Conservation (phyloP, 2,329 filamentous ascomycete genomes). For the Pseudocercospora vitis region DNA sequence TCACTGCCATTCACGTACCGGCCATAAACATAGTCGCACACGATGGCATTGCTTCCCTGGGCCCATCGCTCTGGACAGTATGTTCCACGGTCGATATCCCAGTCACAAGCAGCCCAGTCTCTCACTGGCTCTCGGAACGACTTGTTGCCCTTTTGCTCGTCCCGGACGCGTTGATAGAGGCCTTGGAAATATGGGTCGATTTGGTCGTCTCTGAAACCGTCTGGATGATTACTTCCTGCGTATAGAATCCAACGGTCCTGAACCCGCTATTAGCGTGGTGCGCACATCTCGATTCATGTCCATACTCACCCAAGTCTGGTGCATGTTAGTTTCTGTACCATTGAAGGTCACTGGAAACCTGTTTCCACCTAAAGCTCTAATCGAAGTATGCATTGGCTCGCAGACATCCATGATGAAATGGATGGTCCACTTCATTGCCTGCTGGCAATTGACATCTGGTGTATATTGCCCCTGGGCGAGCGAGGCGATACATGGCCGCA, state of each 20-base stretch:
- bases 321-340: constrained; percentile 38
- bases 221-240: constrained; percentile 37
- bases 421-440: constrained; percentile 45
- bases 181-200: constrained; percentile 40
- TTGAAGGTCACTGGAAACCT: constrained; percentile 41
- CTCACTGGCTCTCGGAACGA: constrained; percentile 39
- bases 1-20: constrained; percentile 37
- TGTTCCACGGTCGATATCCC: constrained; percentile 3
- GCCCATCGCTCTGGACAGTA: constrained; percentile 42
- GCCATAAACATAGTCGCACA: constrained; percentile 43
- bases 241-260: constrained; percentile 45
- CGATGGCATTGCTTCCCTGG: constrained; percentile 42
- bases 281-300: neutral
- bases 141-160: constrained; percentile 24
- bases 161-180: constrained; percentile 40
- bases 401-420: constrained; percentile 46
- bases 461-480: constrained; percentile 34
- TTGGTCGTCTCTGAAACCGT: constrained; percentile 39
- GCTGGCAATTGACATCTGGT: constrained; percentile 41
- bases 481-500: constrained; percentile 38
- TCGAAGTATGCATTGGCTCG: constrained; percentile 45
- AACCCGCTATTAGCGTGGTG: constrained; percentile 26
- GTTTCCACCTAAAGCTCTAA: constrained; percentile 42
- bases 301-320: constrained; percentile 34
- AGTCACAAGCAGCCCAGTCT: constrained; percentile 39